These are phyloP conservation scores for Ceriops decandra DNA, from an alignment of 345 rosid genomes.

Conservation along the genomic window DNA sequence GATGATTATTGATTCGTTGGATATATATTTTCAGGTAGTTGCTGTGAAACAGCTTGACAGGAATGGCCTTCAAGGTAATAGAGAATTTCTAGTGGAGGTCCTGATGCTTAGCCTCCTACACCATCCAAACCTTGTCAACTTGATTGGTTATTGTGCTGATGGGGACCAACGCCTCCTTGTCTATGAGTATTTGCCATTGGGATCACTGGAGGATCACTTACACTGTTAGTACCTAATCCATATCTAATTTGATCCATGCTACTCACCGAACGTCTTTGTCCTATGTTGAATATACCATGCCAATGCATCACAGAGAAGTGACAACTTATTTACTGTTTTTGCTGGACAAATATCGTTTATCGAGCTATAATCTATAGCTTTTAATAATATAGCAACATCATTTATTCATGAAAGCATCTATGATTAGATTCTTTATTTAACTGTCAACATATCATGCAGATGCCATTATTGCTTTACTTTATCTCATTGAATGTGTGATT, in stretches of 20 bases:
- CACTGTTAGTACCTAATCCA: conserved; percentile 53
- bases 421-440: too few relatives aligned
- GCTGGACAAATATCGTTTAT: too few relatives aligned
- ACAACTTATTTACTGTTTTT: too few relatives aligned
- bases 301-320: not conserved
- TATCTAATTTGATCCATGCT: conserved; percentile 1
- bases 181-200: conserved; percentile 91
- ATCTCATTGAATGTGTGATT: too few relatives aligned
- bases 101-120: conserved; percentile 96
- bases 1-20: conserved; percentile 1
- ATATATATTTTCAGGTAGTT: conserved; percentile 57
- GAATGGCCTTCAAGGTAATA: conserved; percentile 93
- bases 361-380: too few relatives aligned
- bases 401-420: too few relatives aligned
- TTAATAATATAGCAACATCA: too few relatives aligned
- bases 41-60: conserved; percentile 95
- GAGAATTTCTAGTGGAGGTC: conserved; percentile 97
- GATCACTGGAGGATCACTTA: conserved; percentile 93
- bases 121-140: conserved; percentile 87
- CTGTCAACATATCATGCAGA: too few relatives aligned
- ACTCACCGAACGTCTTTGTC: not conserved
- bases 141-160: conserved; percentile 98
- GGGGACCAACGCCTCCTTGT: conserved; percentile 98
- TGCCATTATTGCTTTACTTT: too few relatives aligned
- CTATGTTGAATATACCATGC: conserved; percentile 4